A percentile compares a stretch with the other conserved stretches of the same genome.
Conservation (phyloP, 495 filamentous ascomycete species). For the Neurospora sp. region DNA sequence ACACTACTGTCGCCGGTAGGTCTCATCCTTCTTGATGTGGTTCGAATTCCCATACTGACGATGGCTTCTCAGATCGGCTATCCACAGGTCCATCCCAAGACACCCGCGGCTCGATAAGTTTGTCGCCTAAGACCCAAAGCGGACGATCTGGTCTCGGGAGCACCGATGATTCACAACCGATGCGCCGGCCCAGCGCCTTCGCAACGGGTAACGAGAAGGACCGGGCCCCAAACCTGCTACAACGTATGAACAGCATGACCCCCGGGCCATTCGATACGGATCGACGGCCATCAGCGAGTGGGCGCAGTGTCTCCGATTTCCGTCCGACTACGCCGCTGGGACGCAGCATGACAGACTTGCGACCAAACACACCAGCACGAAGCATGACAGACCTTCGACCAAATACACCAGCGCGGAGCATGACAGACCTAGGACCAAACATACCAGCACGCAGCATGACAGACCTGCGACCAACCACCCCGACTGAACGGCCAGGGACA, state of each 20-base stretch:
- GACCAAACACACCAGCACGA: neutral
- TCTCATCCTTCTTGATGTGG: neutral
- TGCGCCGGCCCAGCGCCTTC: constrained; percentile 16
- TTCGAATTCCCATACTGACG: constrained; percentile 20
- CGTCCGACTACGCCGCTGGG: neutral
- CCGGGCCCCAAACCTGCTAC: constrained; percentile 40
- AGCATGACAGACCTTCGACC: neutral
- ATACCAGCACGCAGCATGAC: neutral
- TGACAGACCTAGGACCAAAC: neutral
- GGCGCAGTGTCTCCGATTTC: constrained; percentile 8
- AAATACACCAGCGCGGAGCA: neutral
- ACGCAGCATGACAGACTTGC: neutral
- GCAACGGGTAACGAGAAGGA: constrained; percentile 26
- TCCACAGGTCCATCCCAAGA: constrained; percentile 49
- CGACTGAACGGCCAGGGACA: constrained; percentile 26
- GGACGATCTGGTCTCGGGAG: constrained; percentile 26
- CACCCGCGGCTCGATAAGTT: constrained; percentile 47
- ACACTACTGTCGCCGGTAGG: constrained; percentile 51
- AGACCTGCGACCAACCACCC: constrained; percentile 10
- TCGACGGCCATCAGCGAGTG: constrained; percentile 18
- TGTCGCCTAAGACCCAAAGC: constrained; percentile 45
- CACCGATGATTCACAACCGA: constrained; percentile 19
- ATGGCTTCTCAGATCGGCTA: constrained; percentile 43
- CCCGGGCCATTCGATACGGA: constrained; percentile 55
- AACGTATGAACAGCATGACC: constrained; percentile 55